Conservation (phyloP, 768 basidiomycete species). For the Tulasnella sp. region DNA sequence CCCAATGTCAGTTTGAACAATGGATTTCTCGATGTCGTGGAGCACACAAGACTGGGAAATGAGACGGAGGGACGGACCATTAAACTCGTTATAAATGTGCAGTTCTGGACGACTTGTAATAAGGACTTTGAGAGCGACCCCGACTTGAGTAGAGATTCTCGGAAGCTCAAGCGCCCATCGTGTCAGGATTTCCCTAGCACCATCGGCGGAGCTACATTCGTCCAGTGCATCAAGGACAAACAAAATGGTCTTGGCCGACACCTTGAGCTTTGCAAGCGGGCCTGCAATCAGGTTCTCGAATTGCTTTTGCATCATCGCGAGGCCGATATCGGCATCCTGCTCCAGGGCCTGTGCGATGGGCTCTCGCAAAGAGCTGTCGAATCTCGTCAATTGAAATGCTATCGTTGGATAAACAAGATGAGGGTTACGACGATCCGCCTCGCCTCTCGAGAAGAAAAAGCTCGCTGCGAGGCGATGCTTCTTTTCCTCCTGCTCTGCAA, state of each 20-base stretch:
- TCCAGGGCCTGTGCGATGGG: constrained; percentile 14
- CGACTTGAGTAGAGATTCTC: constrained; percentile 28
- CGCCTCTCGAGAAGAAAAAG: constrained; percentile 32
- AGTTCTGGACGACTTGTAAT: constrained; percentile 31
- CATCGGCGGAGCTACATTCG: constrained; percentile 27
- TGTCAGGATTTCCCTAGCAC: constrained; percentile 22
- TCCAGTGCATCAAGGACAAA: constrained; percentile 36
- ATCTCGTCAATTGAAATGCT: constrained; percentile 29
- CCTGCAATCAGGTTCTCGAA: not conserved
- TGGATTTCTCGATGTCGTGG: not conserved
- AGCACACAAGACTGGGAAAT: too few relatives aligned
- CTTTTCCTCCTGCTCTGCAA: constrained; percentile 28
- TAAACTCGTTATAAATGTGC: constrained; percentile 24
- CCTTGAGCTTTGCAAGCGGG: constrained; percentile 8
- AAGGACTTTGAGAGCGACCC: constrained; percentile 24
- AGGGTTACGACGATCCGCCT: constrained; percentile 23
- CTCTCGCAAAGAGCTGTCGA: constrained; percentile 4
- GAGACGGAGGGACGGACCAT: not conserved
- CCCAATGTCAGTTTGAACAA: constrained; percentile 8
- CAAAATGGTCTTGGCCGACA: constrained; percentile 23
- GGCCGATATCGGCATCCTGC: constrained; percentile 1
- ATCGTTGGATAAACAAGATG: constrained; percentile 32
- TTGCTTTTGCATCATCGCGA: constrained; percentile 22
- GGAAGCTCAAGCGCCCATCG: constrained; percentile 23
- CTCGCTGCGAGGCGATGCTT: constrained; percentile 30